phyloP scores from a whole-genome alignment of 2,329 filamentous ascomycete species.

The Rhinocladiella mackenziei region DNA sequence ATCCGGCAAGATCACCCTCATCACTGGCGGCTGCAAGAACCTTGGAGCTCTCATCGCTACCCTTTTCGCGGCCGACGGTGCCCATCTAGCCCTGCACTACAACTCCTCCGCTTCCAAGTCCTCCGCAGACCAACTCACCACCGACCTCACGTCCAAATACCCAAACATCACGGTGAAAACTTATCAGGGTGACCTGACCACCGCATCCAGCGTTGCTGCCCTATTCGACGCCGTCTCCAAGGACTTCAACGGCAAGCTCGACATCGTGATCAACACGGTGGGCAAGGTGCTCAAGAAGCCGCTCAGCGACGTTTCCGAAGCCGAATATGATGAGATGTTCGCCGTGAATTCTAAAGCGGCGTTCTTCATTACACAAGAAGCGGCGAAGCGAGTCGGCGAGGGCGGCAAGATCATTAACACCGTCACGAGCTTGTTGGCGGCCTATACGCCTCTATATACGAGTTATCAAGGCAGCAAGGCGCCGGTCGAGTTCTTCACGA shows the following conservation, averaged over 20 bases:
- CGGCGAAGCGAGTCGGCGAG: slow-evolving; percentile 41
- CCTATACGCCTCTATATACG: slow-evolving; percentile 47
- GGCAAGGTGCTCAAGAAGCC: slow-evolving; percentile 51
- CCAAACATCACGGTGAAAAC: slow-evolving; percentile 37
- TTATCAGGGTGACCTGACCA: slow-evolving; percentile 45
- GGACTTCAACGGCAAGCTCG: slow-evolving; percentile 43
- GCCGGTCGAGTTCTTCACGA: slow-evolving; percentile 41
- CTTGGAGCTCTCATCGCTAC: slow-evolving; percentile 40
- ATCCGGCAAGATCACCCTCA: slow-evolving; percentile 39
- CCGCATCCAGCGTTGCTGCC: slow-evolving; percentile 38
- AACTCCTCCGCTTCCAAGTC: slow-evolving; percentile 40
- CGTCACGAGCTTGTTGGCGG: slow-evolving; percentile 44
- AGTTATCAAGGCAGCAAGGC: slow-evolving; percentile 46
- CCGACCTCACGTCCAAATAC: slow-evolving; percentile 36
- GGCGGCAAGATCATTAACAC: slow-evolving; percentile 49
- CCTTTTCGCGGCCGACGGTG: slow-evolving; percentile 36
- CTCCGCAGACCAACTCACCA: slow-evolving; percentile 37
- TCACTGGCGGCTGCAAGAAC: slow-evolving; percentile 45
- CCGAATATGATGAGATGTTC: slow-evolving; percentile 48
- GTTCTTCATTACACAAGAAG: slow-evolving; percentile 46
- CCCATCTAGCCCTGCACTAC: slow-evolving; percentile 41
- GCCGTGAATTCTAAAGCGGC: slow-evolving; percentile 47
- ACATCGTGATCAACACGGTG: slow-evolving; percentile 51
- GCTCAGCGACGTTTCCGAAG: slow-evolving; percentile 42
- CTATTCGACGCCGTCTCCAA: slow-evolving; percentile 41